These are phyloP conservation scores for Posidonia oceanica DNA, from an alignment of 116 monocot genomes.

Conservation along the genomic window DNA sequence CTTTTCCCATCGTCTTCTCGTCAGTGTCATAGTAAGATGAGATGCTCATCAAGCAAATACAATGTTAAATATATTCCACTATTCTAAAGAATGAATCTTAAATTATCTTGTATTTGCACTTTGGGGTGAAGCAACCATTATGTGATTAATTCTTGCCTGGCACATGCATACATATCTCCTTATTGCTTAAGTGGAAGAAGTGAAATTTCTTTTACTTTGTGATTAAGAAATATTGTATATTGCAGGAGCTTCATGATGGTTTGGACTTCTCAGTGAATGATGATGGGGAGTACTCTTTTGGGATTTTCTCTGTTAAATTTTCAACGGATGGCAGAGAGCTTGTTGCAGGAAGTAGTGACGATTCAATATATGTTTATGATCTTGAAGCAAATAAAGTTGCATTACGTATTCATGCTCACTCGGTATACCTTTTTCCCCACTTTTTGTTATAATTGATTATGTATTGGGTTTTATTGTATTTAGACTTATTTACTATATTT, in stretches of 20 bases:
- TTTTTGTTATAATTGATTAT: not conserved
- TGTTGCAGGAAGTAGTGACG: slow-evolving; percentile 78
- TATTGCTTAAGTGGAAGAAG: not conserved
- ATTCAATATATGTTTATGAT: slow-evolving; percentile 83
- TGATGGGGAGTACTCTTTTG: slow-evolving; percentile 44
- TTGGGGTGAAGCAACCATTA: too few species aligned
- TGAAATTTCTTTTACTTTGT: not conserved
- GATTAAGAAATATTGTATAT: not conserved
- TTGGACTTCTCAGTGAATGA: slow-evolving; percentile 52
- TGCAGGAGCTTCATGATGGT: slow-evolving; percentile 82
- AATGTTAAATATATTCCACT: too few species aligned
- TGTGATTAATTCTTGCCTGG: too few species aligned
- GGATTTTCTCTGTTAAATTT: slow-evolving; percentile 88
- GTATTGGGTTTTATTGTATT: not conserved
- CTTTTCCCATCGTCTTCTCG: too few species aligned
- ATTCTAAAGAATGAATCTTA: too few species aligned
- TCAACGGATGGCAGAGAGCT: slow-evolving; percentile 87
- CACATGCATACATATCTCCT: too few species aligned
- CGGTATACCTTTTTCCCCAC: slow-evolving; percentile 16
- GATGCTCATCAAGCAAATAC: too few species aligned
- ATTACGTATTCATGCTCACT: slow-evolving; percentile 53
- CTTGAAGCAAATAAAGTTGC: slow-evolving; percentile 64
- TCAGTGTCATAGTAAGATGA: too few species aligned
- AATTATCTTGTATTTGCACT: too few species aligned
- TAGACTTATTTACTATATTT: too few species aligned